Percentiles rank a stretch among this genome's conserved stretches.
Conservation (phyloP, 2,329 filamentous ascomycete genomes). For the Epicoccum nigrum region DNA sequence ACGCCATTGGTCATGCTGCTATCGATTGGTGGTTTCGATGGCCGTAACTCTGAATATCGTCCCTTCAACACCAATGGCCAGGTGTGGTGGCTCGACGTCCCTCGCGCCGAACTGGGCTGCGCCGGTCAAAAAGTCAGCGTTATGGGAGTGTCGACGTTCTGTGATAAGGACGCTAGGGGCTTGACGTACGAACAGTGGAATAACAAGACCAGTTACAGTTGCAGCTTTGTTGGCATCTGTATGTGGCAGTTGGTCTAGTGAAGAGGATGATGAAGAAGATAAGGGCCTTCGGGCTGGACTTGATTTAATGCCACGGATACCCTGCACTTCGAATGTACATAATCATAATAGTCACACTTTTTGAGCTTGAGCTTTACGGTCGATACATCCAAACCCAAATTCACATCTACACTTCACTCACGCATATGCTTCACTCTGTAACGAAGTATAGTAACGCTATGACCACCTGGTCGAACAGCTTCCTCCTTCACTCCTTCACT, state of each 20-base stretch:
- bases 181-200: constrained; percentile 51
- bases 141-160: constrained; percentile 63
- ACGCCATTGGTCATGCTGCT: constrained; percentile 73
- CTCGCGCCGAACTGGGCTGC: constrained; percentile 55
- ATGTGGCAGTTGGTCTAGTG: constrained; percentile 60
- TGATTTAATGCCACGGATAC: no score
- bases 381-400: no score
- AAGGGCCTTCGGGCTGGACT: no score
- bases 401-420: no score
- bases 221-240: constrained; percentile 57
- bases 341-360: no score
- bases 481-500: no score
- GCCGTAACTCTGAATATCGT: constrained; percentile 69
- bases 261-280: neutral
- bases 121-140: constrained; percentile 66
- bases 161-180: constrained; percentile 59
- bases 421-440: no score
- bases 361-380: no score
- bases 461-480: no score
- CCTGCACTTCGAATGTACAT: no score
- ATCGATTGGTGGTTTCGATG: constrained; percentile 65
- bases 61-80: constrained; percentile 75
- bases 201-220: constrained; percentile 42
- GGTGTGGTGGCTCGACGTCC: constrained; percentile 81
- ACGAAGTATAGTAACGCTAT: no score